Evolutionary conservation across 352 stramenopile species (phyloP).

Genomic region (Phytophthora sp.): DNA sequence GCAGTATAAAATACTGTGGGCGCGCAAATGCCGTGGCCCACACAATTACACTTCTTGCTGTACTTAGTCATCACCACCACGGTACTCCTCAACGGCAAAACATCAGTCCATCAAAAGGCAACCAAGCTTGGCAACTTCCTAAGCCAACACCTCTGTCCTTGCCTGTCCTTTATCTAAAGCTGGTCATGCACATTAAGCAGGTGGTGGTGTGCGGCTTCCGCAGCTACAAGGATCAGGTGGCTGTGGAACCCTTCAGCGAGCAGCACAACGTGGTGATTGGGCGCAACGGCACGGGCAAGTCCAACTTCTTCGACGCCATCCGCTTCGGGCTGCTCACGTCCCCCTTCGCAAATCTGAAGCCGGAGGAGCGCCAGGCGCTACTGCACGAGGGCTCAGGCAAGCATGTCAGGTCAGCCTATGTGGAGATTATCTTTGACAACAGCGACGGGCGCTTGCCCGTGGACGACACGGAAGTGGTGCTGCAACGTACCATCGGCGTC

Average conservation of each 20-base stretch:
- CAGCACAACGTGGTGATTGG: constrained; percentile 98
- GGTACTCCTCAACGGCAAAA: neutral
- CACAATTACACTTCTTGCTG: too few species aligned
- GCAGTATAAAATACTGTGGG: too few species aligned
- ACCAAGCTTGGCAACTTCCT: constrained; percentile 7
- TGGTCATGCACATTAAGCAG: constrained; percentile 97
- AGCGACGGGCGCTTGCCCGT: constrained; percentile 94
- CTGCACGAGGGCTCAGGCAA: constrained; percentile 96
- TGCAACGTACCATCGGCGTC: constrained; percentile 98
- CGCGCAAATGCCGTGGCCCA: too few species aligned
- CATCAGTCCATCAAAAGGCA: constrained; percentile 4
- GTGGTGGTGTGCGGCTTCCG: constrained; percentile 95
- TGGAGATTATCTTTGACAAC: constrained; percentile 99
- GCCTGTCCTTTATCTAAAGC: constrained; percentile 6
- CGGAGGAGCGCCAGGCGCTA: constrained; percentile 93
- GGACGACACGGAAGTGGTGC: constrained; percentile 93
- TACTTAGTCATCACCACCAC: neutral
- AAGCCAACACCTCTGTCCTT: neutral
- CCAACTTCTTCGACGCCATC: constrained; percentile 99
- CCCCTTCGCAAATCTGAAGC: constrained; percentile 91
- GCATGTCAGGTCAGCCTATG: constrained; percentile 97
- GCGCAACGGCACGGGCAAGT: constrained; percentile 97
- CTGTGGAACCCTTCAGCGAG: constrained; percentile 92
- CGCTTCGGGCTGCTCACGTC: constrained; percentile 97
- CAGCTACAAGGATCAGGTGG: constrained; percentile 93